These are phyloP conservation scores for Dacryopinax primogenitus DNA, from an alignment of 768 basidiomycete genomes.

Conservation along the genomic window DNA sequence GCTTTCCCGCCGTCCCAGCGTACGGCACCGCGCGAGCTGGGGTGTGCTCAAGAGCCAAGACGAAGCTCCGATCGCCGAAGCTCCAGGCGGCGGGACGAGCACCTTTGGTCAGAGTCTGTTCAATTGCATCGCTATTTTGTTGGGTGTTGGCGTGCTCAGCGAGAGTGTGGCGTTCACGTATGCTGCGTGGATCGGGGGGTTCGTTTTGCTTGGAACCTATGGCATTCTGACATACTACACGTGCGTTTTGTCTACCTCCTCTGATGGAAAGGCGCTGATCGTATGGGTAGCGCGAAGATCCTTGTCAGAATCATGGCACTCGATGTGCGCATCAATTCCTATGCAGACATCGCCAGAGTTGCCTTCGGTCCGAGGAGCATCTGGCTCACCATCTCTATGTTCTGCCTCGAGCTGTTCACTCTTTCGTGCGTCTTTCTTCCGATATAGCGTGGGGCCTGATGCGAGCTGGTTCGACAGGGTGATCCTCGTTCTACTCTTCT, in stretches of 20 bases:
- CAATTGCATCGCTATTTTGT: conserved; percentile 72
- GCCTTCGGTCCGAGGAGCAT: conserved; percentile 71
- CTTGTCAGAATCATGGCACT: conserved; percentile 61
- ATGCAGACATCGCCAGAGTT: conserved; percentile 78
- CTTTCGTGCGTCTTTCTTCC: conserved; percentile 41
- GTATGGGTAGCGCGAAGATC: conserved; percentile 57
- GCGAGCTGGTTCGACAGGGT: conserved; percentile 37
- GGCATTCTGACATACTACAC: conserved; percentile 79
- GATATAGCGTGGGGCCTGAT: conserved; percentile 2
- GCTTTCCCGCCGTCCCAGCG: background rate
- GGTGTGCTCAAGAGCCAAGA: conserved; percentile 10
- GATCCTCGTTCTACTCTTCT: conserved; percentile 76
- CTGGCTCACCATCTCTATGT: conserved; percentile 52
- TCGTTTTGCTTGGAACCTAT: conserved; percentile 57
- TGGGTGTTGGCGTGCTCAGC: conserved; percentile 81
- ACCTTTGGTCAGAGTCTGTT: conserved; percentile 36
- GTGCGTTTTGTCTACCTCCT: conserved; percentile 35
- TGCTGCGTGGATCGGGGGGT: conserved; percentile 77
- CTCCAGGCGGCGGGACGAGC: conserved; percentile 11
- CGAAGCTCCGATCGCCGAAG: background rate
- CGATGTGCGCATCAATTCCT: conserved; percentile 62
- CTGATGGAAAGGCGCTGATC: background rate
- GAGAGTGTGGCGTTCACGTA: conserved; percentile 85
- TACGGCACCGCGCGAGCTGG: background rate
- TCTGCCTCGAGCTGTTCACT: conserved; percentile 78